Conservation (phyloP, 306 rosid species). For the Dryas alaskensis region DNA sequence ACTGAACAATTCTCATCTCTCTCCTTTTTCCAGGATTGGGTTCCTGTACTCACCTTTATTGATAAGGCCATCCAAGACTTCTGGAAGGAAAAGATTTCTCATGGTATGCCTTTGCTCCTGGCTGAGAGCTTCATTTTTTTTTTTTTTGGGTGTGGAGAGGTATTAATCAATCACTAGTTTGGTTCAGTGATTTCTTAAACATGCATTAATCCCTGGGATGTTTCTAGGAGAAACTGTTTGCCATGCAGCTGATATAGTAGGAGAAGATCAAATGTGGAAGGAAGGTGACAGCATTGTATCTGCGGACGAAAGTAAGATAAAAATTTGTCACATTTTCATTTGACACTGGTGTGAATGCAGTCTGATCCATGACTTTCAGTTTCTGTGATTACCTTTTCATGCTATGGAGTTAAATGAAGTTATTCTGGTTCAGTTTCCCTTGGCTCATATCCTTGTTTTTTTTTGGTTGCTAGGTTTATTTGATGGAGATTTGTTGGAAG, state of each 20-base stretch:
- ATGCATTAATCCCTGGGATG: conserved; percentile 25
- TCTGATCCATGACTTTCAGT: conserved; percentile 24
- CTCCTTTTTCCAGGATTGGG: conserved; percentile 63
- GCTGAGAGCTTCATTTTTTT: conserved; percentile 17
- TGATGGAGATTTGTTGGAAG: conserved; percentile 43
- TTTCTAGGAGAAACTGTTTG: conserved; percentile 40
- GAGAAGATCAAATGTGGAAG: conserved; percentile 35
- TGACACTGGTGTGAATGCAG: conserved; percentile 7
- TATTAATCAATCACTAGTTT: not conserved
- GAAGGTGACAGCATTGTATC: conserved; percentile 38
- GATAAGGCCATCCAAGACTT: conserved; percentile 54
- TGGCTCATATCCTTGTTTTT: conserved; percentile 12
- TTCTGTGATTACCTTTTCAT: conserved; percentile 1
- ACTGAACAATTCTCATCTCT: not conserved
- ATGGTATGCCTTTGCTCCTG: conserved; percentile 43
- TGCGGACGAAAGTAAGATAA: conserved; percentile 42
- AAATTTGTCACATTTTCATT: conserved; percentile 7
- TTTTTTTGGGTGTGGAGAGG: not conserved
- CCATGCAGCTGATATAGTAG: conserved; percentile 26
- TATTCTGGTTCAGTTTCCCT: conserved; percentile 31
- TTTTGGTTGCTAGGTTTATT: conserved; percentile 33
- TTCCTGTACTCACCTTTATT: conserved; percentile 49
- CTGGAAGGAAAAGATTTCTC: conserved; percentile 48
- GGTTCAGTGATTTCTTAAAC: conserved; percentile 17
- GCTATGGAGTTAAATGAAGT: conserved; percentile 13